A percentile compares a stretch with the other conserved stretches of the same genome.
These are phyloP conservation scores for Talaromyces sp. DNA, from an alignment of 2,329 filamentous ascomycete species.

Conservation along the genomic window DNA sequence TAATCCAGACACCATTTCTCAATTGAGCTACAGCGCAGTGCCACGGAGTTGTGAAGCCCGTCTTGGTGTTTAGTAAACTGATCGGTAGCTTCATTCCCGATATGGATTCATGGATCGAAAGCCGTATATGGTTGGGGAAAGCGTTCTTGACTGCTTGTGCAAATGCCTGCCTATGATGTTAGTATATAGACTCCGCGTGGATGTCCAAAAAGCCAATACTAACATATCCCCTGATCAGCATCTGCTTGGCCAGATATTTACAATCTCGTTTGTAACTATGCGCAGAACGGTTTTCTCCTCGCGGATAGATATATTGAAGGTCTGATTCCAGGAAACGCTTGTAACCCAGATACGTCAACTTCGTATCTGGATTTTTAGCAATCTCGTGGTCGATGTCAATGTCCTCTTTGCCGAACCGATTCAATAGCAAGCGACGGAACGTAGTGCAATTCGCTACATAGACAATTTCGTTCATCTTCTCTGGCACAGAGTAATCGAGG, in stretches of 20 bases:
- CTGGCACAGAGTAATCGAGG: conserved; percentile 2
- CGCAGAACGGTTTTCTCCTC: conserved; percentile 4
- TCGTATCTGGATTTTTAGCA: conserved; percentile 49
- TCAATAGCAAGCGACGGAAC: conserved; percentile 15
- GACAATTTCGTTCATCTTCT: conserved; percentile 8
- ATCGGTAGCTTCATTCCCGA: conserved; percentile 53
- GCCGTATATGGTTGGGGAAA: conserved; percentile 50
- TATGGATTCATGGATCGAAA: conserved; percentile 56
- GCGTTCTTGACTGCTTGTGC: conserved; percentile 50
- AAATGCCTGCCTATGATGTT: conserved; percentile 47
- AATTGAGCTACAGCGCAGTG: conserved; percentile 41
- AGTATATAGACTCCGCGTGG: not conserved
- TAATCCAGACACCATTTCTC: conserved; percentile 6
- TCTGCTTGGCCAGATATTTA: conserved; percentile 56
- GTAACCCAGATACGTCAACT: conserved; percentile 56
- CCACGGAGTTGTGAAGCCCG: conserved; percentile 55
- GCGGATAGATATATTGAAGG: conserved; percentile 29
- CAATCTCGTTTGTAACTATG: conserved; percentile 43
- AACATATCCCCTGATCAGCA: conserved; percentile 56
- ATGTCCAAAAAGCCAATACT: conserved; percentile 29
- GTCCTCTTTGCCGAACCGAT: conserved; percentile 27
- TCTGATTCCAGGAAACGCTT: conserved; percentile 56
- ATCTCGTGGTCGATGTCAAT: conserved; percentile 49
- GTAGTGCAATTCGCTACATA: conserved; percentile 18
- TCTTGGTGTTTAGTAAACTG: conserved; percentile 47